Evolutionary conservation across 306 rosid species (phyloP), one percentile per base, ranked within the genome.

Genomic region (Biancaea sappan): DNA sequence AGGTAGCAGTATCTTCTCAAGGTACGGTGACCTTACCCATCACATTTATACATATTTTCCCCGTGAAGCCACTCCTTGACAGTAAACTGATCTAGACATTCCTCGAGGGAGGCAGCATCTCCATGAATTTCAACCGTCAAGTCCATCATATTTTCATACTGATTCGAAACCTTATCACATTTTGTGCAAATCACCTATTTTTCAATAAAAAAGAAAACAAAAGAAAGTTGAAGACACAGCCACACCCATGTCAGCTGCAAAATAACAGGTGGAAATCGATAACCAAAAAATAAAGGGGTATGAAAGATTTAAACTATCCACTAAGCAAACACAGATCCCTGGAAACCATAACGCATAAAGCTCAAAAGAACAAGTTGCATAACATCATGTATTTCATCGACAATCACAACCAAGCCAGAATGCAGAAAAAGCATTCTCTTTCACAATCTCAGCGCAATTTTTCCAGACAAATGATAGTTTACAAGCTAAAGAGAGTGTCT

Each of bases 81-180:
- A 15, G 99, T 95, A 80, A 92, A 95, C 80, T 92, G 99, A 68
- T 90, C 90, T 32, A 95, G 93, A 85, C 99, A 95, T 84, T 92
- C 96, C 86, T 92, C 98, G 78, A 95, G 81, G 52, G 96, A 95
- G 66, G 85, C 84, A 77, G 96, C 98, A 80, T 92, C 93, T 66
- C 99, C 99, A 34, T 95, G 98, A 79, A 95, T 95, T 77, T 95
- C 99, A 69, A 95, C 99, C 14, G 98, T 90, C 81, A 95, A 86
- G 82, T 95, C 99, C 99, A 95, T 90, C 99, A 95, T 95, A 85
- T 82, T 87, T 77, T 95, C 99, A 72, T 86, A 91, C 71, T 88
- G 97, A 72, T 90, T 95, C 71, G 99, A 95, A 73, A 80, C 70
- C 74, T 90, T 90, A 4, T 84, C 68, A 75, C 99, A 95, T 51